Conservation (phyloP, 192 early-diverging fungal genomes). For the Entomortierella parvispora region DNA sequence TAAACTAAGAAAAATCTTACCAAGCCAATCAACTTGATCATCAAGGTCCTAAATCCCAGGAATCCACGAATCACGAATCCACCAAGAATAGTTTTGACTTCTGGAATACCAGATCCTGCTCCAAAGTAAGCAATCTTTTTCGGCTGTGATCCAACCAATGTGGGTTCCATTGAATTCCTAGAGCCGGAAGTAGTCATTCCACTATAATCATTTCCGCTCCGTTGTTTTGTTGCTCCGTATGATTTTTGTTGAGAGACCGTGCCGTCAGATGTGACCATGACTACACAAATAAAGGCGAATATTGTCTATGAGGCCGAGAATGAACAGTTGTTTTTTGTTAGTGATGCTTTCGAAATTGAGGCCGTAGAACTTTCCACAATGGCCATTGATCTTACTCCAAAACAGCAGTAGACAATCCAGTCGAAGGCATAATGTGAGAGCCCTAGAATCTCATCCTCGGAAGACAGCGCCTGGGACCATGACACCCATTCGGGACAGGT, state of each 20-base stretch:
- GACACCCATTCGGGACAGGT: conserved; percentile 50
- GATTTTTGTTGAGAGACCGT: conserved; percentile 48
- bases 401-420: conserved; percentile 51
- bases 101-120: conserved; percentile 91
- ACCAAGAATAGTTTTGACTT: conserved; percentile 95
- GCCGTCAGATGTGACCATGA: conserved; percentile 51
- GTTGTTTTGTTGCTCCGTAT: conserved; percentile 36
- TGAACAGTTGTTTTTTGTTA: too few species aligned
- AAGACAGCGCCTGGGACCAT: conserved; percentile 43
- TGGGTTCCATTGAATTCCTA: conserved; percentile 17
- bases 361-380: too few species aligned
- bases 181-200: conserved; percentile 65
- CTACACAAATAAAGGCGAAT: conserved; percentile 46
- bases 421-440: conserved; percentile 51
- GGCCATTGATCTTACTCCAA: conserved; percentile 41
- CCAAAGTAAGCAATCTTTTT: conserved; percentile 51
- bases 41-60: conserved; percentile 90
- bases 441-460: conserved; percentile 11
- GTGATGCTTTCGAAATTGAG: too few species aligned
- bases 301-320: conserved; percentile 11
- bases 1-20: conserved; percentile 65
- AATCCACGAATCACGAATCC: conserved; percentile 96
- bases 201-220: conserved; percentile 50
- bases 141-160: conserved; percentile 26
- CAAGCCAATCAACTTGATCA: conserved; percentile 93